Evolutionary conservation across 1,139 yeast species (phyloP).

Genomic region (Pneumocystis carinii): DNA sequence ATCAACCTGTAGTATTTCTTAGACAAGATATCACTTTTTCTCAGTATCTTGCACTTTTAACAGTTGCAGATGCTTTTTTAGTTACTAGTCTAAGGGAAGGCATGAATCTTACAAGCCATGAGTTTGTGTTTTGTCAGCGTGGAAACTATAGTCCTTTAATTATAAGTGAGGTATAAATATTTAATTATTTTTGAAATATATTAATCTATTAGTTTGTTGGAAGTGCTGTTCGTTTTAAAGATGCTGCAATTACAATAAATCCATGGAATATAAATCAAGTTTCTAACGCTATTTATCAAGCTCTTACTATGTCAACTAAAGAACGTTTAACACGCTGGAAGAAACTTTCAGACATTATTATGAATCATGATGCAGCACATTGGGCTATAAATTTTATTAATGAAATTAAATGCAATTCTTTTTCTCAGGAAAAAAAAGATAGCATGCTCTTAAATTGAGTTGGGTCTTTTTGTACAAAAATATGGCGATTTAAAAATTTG

Average conservation of each 20-base stretch:
- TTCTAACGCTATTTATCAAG: constrained; percentile 44
- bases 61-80: constrained; percentile 75
- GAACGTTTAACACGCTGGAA: constrained; percentile 54
- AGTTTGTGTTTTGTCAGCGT: constrained; percentile 60
- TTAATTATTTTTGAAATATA: not conserved
- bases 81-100: constrained; percentile 93
- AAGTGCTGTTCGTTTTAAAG: constrained; percentile 60
- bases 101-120: constrained; percentile 91
- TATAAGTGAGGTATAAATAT: constrained; percentile 41
- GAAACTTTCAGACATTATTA: constrained; percentile 41
- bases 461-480: constrained; percentile 13
- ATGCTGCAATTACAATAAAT: constrained; percentile 65
- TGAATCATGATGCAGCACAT: constrained; percentile 50
- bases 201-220: constrained; percentile 47
- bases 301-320: constrained; percentile 45
- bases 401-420: constrained; percentile 51
- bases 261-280: constrained; percentile 77
- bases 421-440: constrained; percentile 26
- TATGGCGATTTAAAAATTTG: constrained; percentile 19
- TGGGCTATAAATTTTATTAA: constrained; percentile 56
- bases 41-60: constrained; percentile 71
- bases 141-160: constrained; percentile 59
- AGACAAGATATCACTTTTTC: constrained; percentile 81
- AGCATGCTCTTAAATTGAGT: constrained; percentile 24
- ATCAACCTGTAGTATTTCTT: constrained; percentile 69